Conservation (phyloP, 306 rosid species). For the Cucurbita pepo region DNA sequence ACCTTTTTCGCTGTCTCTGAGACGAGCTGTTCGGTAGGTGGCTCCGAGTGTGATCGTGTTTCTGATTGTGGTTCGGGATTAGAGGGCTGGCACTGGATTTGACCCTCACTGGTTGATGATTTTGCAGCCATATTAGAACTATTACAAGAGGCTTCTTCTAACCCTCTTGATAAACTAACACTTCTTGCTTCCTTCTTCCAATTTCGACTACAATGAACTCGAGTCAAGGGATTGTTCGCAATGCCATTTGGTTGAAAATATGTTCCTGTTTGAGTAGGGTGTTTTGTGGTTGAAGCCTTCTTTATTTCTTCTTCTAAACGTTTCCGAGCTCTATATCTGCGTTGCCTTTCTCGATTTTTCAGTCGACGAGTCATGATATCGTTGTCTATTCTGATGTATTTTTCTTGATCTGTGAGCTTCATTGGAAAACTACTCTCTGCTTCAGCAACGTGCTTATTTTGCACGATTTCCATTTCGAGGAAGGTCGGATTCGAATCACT, state of each 20-base stretch:
- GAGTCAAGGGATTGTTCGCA: constrained; percentile 20
- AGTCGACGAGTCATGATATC: constrained; percentile 51
- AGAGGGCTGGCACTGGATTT: constrained; percentile 12
- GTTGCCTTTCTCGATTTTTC: constrained; percentile 87
- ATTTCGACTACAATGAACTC: constrained; percentile 40
- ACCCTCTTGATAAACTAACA: constrained; percentile 24
- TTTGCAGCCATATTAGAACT: constrained; percentile 15
- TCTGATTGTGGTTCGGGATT: constrained; percentile 1
- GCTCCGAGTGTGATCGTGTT: constrained; percentile 4
- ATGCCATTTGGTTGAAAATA: constrained; percentile 19
- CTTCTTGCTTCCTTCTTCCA: constrained; percentile 87
- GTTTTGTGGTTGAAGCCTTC: constrained; percentile 19
- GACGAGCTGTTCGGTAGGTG: constrained; percentile 12
- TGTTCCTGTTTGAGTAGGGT: constrained; percentile 14
- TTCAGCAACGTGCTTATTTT: constrained; percentile 16
- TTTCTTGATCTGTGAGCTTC: constrained; percentile 37
- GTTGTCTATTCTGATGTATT: constrained; percentile 20
- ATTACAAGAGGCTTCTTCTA: constrained; percentile 23
- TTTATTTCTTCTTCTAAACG: constrained; percentile 57
- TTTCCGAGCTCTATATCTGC: constrained; percentile 82
- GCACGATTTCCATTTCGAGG: constrained; percentile 42
- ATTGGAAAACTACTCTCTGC: constrained; percentile 30
- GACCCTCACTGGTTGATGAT: constrained; percentile 17
- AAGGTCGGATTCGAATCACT: not conserved
- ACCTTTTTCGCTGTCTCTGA: constrained; percentile 23